Evolutionary conservation across 2,329 filamentous ascomycete species (phyloP), one percentile per base, ranked within the genome.

Genomic region (Arachnomyces sp.): DNA sequence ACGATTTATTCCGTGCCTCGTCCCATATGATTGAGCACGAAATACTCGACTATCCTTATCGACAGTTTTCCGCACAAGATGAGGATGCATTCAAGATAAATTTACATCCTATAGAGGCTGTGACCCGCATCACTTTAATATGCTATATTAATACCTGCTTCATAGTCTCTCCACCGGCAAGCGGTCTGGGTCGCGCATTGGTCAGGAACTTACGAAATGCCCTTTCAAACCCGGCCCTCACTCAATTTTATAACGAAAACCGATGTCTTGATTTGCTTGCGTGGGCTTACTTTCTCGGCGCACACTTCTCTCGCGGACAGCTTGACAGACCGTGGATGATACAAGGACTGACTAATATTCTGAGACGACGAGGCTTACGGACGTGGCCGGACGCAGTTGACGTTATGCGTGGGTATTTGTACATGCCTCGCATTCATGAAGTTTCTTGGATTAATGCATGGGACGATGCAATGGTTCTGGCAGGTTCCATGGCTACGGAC

Each of bases 1-100:
- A 57, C 28, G 51, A 56, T 40, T 53, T 59, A 28, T 57, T 65
- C 36, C 55, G 53, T n/a, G 42, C 53, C 6, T 51, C 60, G 15
- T 57, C 53, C 30, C 57, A 53, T 40, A 58, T 63, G 44, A 44
- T 57, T 14, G 62, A 66, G 44, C 57, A 63, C 39, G 60, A 61
- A 42, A 52, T 65, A 13, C 47, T 65, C 5, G 61, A 57, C 21
- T 65, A 66, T 42, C 53, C 61, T 15, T 62, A 60, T 35, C 48
- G 48, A 9, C 15, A 29, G 9, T 35, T 37, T 14, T 14, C 11
- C 7, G 8, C 17, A 9, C 8, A 25, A 12, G 11, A 40, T 14
- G 15, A 28, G 11, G 28, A 38, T 25, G 32, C 35, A 5, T 34
- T 38, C 5, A 33, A 42, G 11, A 28, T 47, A 11, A 40, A 44